A percentile compares a stretch with the other conserved stretches of the same genome.
Evolutionary conservation across 2,329 filamentous ascomycete species (phyloP).

Genomic region (Scleromitrula shiraiana): DNA sequence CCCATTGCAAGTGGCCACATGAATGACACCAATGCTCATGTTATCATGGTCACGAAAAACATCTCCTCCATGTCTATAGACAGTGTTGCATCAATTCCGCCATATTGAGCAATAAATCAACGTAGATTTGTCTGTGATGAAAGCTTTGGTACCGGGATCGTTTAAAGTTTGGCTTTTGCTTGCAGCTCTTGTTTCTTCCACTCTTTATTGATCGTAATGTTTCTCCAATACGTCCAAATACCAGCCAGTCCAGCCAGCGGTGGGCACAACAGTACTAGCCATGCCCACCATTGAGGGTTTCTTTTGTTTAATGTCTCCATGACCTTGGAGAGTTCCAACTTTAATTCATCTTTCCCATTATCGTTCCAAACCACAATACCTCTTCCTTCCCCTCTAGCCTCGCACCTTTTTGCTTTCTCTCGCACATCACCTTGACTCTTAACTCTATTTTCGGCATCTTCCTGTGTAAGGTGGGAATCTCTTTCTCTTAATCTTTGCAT

Average conservation of each 20-base stretch:
- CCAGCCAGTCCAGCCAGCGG: conserved; percentile 64
- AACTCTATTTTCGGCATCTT: conserved; percentile 83
- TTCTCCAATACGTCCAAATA: conserved; percentile 64
- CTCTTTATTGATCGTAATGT: conserved; percentile 57
- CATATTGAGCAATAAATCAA: neutral
- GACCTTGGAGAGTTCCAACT: conserved; percentile 55
- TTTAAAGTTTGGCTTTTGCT: conserved; percentile 51
- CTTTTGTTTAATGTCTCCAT: conserved; percentile 52
- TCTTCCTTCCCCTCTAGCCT: conserved; percentile 52
- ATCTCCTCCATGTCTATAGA: no score
- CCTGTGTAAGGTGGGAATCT: conserved; percentile 69
- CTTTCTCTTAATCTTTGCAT: conserved; percentile 68
- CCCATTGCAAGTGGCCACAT: no score
- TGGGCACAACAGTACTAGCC: conserved; percentile 59
- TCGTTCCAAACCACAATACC: conserved; percentile 93
- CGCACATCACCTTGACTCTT: conserved; percentile 78
- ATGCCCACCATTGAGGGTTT: conserved; percentile 61
- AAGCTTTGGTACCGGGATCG: neutral
- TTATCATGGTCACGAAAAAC: no score
- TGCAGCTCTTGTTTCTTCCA: conserved; percentile 57
- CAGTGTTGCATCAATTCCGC: neutral
- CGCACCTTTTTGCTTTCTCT: conserved; percentile 70
- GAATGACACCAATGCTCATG: no score
- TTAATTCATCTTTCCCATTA: conserved; percentile 60
- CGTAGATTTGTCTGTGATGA: neutral